A percentile compares a stretch with the other conserved stretches of the same genome.
Evolutionary conservation across 2,329 filamentous ascomycete genomes (phyloP).

Genomic region (Phialophora chinensis): DNA sequence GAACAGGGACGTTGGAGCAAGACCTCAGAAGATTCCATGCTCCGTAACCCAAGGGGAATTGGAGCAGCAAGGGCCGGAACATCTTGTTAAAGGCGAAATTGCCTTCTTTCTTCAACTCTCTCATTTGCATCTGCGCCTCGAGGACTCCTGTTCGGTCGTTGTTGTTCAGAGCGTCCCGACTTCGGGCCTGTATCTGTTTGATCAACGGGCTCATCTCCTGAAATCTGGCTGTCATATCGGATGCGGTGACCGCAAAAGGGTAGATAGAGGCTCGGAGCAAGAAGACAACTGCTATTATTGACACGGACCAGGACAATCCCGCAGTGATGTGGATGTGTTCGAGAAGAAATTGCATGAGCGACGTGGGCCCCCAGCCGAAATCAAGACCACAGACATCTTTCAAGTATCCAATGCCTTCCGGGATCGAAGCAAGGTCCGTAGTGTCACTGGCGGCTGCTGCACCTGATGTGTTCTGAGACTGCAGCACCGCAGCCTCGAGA

Average conservation of each 20-base stretch:
- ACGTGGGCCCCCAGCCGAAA: conserved; percentile 81
- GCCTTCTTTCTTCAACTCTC: conserved; percentile 57
- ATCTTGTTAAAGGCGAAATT: conserved; percentile 61
- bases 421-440: conserved; percentile 60
- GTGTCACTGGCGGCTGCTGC: conserved; percentile 22
- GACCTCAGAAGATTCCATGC: conserved; percentile 77
- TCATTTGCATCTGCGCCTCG: conserved; percentile 56
- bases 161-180: conserved; percentile 52
- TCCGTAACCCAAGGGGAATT: conserved; percentile 77
- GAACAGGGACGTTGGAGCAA: conserved; percentile 80
- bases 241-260: conserved; percentile 64
- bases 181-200: conserved; percentile 62
- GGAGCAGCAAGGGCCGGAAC: conserved; percentile 62
- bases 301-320: conserved; percentile 81
- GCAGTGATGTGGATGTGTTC: conserved; percentile 81
- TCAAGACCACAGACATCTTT: conserved; percentile 77
- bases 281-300: conserved; percentile 70
- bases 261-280: conserved; percentile 72
- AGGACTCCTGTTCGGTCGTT: conserved; percentile 58
- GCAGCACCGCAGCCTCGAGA: conserved; percentile 30
- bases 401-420: conserved; percentile 81
- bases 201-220: conserved; percentile 64
- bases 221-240: conserved; percentile 68
- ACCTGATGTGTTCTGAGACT: conserved; percentile 25
- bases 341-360: conserved; percentile 73